Evolutionary conservation across 169 alveolate genomes (phyloP), one percentile per base, ranked within the genome.

Genomic region (Babesia bigemina): DNA sequence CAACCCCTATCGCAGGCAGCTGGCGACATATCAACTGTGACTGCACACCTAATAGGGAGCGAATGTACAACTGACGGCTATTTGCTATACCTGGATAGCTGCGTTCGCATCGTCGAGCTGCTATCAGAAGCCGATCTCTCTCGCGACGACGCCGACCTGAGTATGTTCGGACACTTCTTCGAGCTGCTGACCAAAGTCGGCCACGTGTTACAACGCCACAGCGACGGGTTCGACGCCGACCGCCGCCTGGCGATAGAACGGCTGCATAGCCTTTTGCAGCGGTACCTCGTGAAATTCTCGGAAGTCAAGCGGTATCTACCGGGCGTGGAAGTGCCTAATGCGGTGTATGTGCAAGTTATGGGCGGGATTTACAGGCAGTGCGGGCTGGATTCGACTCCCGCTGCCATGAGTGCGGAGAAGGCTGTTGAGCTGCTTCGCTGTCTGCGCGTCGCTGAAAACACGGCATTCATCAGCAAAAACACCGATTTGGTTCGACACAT

Each of bases 81-180:
- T 13, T 36, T 57, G 57, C 56, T 79, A 0, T 60, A 53, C 33
- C 22, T 79, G 60, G 87, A 79, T 28, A 79, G 75, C 58, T 53
- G 72, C 26, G 50, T 29, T 39, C 62, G 77, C 53, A 52, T 79
- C 4, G 65, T 70, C 11, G 70, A 71, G 65, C 45, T 70, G 42
- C 62, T 79, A 29, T 26, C 55, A n/a, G 45, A 29, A 16, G 26
- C 70, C 47, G 77, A 66, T 44, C 61, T 67, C 0, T 61, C 73
- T 11, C 63, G 82, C 11, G 87, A 79, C 66, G 44, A 56, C 26
- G 70, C 57, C n/a, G 53, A 44, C 33, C 17, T 79, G 44, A 17
- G 6, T 24, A 22, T 55, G 47, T 79, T 79, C 52, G 61, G 49
- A 10, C 50, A 79, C 58, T 36, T 70, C 28, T 63, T 67, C 74